phyloP scores from a whole-genome alignment of 371 early-diverging fungal genomes.

The Mortierella sp. region DNA sequence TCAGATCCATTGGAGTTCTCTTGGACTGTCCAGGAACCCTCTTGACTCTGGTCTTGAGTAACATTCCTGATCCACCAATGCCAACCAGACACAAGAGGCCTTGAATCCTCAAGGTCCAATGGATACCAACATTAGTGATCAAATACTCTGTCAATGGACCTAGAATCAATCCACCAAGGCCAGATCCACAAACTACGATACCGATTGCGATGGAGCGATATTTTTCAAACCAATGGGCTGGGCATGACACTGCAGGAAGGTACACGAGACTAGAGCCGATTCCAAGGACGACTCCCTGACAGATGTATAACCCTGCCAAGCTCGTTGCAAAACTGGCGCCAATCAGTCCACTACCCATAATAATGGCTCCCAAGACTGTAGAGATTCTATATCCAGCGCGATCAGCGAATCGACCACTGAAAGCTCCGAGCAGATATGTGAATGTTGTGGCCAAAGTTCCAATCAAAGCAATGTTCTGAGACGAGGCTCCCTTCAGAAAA shows the following conservation, averaged over 20 bases:
- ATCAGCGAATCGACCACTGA: slow-evolving; percentile 60
- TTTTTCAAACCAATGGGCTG: slow-evolving; percentile 70
- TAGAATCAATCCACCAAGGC: slow-evolving; percentile 69
- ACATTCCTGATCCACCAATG: slow-evolving; percentile 54
- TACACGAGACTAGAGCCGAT: slow-evolving; percentile 74
- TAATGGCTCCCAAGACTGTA: slow-evolving; percentile 52
- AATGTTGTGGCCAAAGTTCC: slow-evolving; percentile 63
- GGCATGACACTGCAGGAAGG: slow-evolving; percentile 64
- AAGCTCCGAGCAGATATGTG: slow-evolving; percentile 59
- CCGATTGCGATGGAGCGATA: slow-evolving; percentile 73
- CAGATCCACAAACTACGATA: slow-evolving; percentile 74
- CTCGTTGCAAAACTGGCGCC: slow-evolving; percentile 50
- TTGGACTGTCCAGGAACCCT: slow-evolving; percentile 37
- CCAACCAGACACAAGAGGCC: slow-evolving; percentile 57
- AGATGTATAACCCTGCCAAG: slow-evolving; percentile 70
- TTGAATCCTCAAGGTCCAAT: slow-evolving; percentile 53
- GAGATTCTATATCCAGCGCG: slow-evolving; percentile 58
- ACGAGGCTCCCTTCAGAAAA: slow-evolving; percentile 39
- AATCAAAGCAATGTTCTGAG: slow-evolving; percentile 61
- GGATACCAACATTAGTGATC: slow-evolving; percentile 43
- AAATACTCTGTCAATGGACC: slow-evolving; percentile 42
- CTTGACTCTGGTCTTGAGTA: slow-evolving; percentile 51
- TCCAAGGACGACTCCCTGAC: slow-evolving; percentile 78
- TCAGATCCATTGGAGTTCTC: slow-evolving; percentile 46
- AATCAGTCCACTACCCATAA: slow-evolving; percentile 53